Conservation (phyloP, 208 protist species). For the Herpetomonas tarakana region DNA sequence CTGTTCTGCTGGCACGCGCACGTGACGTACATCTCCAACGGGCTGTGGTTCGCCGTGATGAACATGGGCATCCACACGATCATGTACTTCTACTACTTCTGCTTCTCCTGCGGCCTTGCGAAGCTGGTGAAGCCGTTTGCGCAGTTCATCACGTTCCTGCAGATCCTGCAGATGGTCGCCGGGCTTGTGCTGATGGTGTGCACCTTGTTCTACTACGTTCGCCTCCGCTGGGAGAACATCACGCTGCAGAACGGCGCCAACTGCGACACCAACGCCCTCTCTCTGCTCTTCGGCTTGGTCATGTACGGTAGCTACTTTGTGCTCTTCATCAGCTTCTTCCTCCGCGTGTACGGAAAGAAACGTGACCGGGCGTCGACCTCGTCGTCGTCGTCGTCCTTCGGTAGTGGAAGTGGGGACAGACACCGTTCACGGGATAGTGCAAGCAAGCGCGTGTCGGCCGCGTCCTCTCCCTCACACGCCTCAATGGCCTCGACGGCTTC, state of each 20-base stretch:
- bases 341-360: constrained; percentile 25
- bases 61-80: constrained; percentile 85
- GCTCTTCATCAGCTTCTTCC: constrained; percentile 70
- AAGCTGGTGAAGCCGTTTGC: constrained; percentile 42
- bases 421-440: no score
- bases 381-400: not conserved
- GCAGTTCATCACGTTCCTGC: constrained; percentile 56
- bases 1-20: constrained; percentile 82
- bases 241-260: constrained; percentile 4
- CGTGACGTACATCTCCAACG: constrained; percentile 24
- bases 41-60: constrained; percentile 78
- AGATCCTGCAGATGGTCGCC: constrained; percentile 83
- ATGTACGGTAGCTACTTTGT: constrained; percentile 82
- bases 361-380: not conserved
- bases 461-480: no score
- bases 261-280: constrained; percentile 26
- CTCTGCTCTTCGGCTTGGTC: constrained; percentile 25
- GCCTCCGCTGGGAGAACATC: constrained; percentile 16
- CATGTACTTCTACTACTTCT: constrained; percentile 92
- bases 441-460: no score
- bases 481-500: no score
- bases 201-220: constrained; percentile 29
- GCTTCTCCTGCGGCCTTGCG: constrained; percentile 36
- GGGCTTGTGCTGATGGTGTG: constrained; percentile 50
- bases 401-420: not conserved